Evolutionary conservation across 176 grass and related monocot species (phyloP).

Genomic region (Eleusine indica): DNA sequence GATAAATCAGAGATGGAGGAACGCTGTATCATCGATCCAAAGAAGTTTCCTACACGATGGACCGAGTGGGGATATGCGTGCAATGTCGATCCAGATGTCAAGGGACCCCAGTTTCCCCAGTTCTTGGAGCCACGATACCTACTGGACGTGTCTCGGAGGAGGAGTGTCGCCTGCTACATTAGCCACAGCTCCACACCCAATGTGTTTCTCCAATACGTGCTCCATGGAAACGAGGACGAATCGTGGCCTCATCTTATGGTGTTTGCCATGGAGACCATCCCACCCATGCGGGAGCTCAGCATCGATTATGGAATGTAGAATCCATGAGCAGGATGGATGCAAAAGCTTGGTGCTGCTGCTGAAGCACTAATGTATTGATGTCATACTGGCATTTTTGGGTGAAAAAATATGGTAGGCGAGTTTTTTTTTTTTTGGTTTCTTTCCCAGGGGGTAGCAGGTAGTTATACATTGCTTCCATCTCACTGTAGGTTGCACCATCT

Average conservation of each 20-base stretch:
- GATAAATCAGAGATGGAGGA: not conserved
- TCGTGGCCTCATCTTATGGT: slow-evolving; percentile 76
- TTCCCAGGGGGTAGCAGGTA: not conserved
- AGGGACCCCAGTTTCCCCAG: slow-evolving; percentile 7
- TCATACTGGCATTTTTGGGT: slow-evolving; percentile 8
- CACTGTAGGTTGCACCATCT: slow-evolving; percentile 16
- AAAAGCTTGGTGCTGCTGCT: not conserved
- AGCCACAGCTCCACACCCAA: slow-evolving; percentile 72
- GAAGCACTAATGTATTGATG: not conserved
- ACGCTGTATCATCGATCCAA: slow-evolving; percentile 38
- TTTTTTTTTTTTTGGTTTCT: not conserved
- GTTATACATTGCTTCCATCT: slow-evolving; percentile 28
- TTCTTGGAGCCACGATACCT: slow-evolving; percentile 42
- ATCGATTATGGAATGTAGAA: slow-evolving; percentile 75
- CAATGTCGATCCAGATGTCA: slow-evolving; percentile 18
- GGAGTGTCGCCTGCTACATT: slow-evolving; percentile 83
- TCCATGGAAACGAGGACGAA: slow-evolving; percentile 58
- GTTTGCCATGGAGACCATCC: slow-evolving; percentile 91
- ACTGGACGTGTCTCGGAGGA: slow-evolving; percentile 65
- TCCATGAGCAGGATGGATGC: slow-evolving; percentile 9
- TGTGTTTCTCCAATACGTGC: slow-evolving; percentile 69
- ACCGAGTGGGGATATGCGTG: slow-evolving; percentile 85
- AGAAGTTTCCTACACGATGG: slow-evolving; percentile 73
- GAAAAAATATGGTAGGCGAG: not conserved
- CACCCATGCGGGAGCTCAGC: slow-evolving; percentile 81